Conservation (phyloP, 306 rosid species). For the Astragalus membranaceus region DNA sequence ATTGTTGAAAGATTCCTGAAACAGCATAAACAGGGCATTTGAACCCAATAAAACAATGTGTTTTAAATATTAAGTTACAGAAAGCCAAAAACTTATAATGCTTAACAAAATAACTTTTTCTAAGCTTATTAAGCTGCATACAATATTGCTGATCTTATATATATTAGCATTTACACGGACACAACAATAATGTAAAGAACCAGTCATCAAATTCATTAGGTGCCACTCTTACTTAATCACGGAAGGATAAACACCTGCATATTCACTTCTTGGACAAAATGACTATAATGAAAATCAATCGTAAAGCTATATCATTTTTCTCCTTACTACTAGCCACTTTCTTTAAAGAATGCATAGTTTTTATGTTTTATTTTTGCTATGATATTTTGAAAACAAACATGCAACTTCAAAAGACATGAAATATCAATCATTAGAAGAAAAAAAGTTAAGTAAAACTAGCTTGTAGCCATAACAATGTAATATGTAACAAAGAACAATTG, state of each 20-base stretch:
- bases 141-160: not conserved
- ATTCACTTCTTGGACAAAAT: not conserved
- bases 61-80: not conserved
- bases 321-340: not conserved
- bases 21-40: constrained; percentile 4
- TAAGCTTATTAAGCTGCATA: not conserved
- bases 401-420: not conserved
- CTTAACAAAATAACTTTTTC: not conserved
- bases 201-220: not conserved
- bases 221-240: not conserved
- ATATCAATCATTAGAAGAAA: not conserved
- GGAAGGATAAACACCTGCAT: not conserved
- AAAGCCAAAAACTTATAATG: not conserved
- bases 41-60: not conserved
- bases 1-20: constrained; percentile 93
- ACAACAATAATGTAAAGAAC: not conserved
- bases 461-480: not conserved
- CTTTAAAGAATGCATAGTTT: not conserved
- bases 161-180: not conserved
- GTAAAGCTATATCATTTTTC: not conserved
- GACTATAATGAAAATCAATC: not conserved
- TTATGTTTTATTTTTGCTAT: not conserved
- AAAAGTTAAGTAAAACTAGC: not conserved
- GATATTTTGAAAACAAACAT: not conserved
- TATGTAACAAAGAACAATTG: not conserved